Percentiles rank a stretch among this genome's conserved stretches.
Conservation (phyloP, 805 yeast genomes). For the Nakazawaea ambrosiae region DNA sequence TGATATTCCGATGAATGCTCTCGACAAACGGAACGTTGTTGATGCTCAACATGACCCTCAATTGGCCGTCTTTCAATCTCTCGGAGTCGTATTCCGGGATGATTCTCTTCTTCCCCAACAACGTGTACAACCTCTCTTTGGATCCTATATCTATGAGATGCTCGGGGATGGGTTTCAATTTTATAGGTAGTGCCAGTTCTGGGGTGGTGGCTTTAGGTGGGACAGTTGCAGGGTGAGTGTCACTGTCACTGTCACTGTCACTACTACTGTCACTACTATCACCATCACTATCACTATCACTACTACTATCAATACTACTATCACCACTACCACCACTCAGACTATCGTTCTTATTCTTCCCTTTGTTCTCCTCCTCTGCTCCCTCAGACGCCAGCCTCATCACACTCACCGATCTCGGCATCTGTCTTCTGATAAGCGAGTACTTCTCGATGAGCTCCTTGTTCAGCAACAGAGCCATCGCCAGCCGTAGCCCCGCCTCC, state of each 20-base stretch:
- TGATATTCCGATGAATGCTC: constrained; percentile 27
- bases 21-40: constrained; percentile 26
- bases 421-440: constrained; percentile 46
- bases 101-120: constrained; percentile 16
- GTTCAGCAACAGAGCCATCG: constrained; percentile 67
- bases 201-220: background rate
- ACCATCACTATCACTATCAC: too few species aligned
- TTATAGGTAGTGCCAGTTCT: background rate
- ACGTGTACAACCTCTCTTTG: constrained; percentile 25
- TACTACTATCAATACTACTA: constrained; percentile 4
- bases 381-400: background rate
- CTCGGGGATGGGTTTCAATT: background rate
- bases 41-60: constrained; percentile 21
- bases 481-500: constrained; percentile 81
- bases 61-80: constrained; percentile 15
- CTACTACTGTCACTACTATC: too few species aligned
- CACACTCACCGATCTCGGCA: constrained; percentile 28
- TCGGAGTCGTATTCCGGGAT: constrained; percentile 26
- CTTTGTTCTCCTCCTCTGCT: background rate
- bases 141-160: constrained; percentile 18
- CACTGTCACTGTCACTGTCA: too few species aligned
- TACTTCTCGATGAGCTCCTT: constrained; percentile 56
- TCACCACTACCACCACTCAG: background rate
- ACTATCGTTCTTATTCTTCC: background rate
- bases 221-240: too few species aligned